Base-by-base conservation (phyloP, 176 grass and related monocot genomes). In the Puccinellia tenuiflora region DNA sequence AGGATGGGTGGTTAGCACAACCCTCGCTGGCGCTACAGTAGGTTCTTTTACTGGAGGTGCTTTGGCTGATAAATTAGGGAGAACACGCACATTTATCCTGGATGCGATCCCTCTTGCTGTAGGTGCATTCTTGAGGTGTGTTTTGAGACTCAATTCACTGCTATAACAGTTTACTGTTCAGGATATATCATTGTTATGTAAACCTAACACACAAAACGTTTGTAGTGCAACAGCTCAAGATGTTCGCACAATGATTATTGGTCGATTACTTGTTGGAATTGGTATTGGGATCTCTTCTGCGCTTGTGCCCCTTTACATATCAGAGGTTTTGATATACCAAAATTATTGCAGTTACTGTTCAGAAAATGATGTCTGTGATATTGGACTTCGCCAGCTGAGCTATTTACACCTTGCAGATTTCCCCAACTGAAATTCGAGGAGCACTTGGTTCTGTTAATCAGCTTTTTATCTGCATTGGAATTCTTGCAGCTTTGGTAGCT, bases 391-490 rank as follows among this genome's bases (percentile, higher is more conserved):
- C 22, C 50, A 63, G 82, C 34, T 82, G 50, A 84, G 30, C 11
- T 86, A 81, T 68, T 85, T 74, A 7, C 24, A 57, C 52, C 20
- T 37, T 84, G 69, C 85, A 99, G 96, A 99, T 99, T 28, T 96
- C 96, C 88, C 96, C 96, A 69, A 99, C 96, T 90, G 96, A 99
- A 94, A 99, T 99, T 42, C 92, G 96, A 87, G 96, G 96, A 80
- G 86, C 96, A 78, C 96, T 99, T 90, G 96, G 96, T n/a, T 88
- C 96, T 0, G 79, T 93, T 71, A 99, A 99, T 83, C 96, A 99
- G 84, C 93, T 99, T 52, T 99, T 99, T 85, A 99, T 99, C 76
- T 96, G 93, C 81, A 94, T 99, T 62, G 96, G 96, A 79, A 99
- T 99, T 90, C 93, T 99, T 4, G 68, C 77, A 79, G 96, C 96